Evolutionary conservation across 176 grass and related monocot genomes (phyloP).

Genomic region (Aechmea fasciata): DNA sequence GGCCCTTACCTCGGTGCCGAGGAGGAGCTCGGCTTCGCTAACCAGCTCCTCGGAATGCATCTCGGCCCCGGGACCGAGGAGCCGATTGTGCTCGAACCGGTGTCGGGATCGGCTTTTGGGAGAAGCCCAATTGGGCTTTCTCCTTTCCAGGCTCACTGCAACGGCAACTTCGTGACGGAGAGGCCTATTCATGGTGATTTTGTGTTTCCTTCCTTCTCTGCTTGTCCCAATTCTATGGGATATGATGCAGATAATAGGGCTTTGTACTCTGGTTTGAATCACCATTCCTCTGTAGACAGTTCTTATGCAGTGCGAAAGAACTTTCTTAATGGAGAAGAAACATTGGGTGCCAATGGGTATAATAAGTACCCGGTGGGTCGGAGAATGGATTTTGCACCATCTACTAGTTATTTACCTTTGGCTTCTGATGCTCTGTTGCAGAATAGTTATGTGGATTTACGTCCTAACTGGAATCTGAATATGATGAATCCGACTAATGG

Average conservation of each 20-base stretch:
- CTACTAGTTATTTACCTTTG: constrained; percentile 1
- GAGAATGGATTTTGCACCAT: constrained; percentile 7
- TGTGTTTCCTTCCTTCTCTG: constrained; percentile 7
- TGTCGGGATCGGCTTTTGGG: not conserved
- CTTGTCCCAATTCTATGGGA: constrained; percentile 4
- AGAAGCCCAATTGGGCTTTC: constrained; percentile 7
- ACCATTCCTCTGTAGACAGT: not conserved
- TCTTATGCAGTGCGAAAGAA: not conserved
- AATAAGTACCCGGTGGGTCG: not conserved
- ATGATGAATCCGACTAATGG: not conserved
- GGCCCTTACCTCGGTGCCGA: constrained; percentile 13
- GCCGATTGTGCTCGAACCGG: not conserved
- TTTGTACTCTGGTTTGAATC: no score
- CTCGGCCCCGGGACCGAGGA: constrained; percentile 17
- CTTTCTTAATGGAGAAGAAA: not conserved
- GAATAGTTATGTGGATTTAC: not conserved
- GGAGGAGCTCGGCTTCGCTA: constrained; percentile 19
- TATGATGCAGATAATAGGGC: no score
- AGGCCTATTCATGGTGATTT: constrained; percentile 7
- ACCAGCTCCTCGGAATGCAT: constrained; percentile 23
- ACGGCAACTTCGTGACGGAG: not conserved
- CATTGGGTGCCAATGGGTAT: constrained; percentile 9
- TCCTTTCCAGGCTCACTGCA: constrained; percentile 20
- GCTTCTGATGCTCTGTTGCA: constrained; percentile 15
- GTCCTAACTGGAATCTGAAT: constrained; percentile 2